Percentiles rank a stretch among this genome's conserved stretches.
Evolutionary conservation across 148 eudicot species (phyloP).

Genomic region (Spergularia bocconei): DNA sequence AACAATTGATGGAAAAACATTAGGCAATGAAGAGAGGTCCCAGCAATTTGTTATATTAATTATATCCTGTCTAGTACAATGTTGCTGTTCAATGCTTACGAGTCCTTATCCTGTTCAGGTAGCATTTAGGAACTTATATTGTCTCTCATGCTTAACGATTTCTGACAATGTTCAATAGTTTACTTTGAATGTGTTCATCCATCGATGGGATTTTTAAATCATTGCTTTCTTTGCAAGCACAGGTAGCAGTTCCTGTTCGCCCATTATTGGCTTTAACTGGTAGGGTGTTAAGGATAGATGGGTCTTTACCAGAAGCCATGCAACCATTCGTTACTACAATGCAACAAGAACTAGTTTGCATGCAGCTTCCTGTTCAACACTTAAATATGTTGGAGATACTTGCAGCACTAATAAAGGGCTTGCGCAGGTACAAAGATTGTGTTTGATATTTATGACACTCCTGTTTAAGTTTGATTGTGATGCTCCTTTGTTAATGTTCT

Average conservation of each 20-base stretch:
- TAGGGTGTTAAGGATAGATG: conserved; percentile 83
- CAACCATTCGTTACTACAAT: conserved; percentile 55
- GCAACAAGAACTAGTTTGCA: conserved; percentile 80
- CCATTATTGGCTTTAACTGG: conserved; percentile 51
- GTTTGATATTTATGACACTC: neutral
- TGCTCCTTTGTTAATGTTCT: neutral
- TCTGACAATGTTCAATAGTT: neutral
- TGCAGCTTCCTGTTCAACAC: conserved; percentile 78
- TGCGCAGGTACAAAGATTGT: conserved; percentile 52
- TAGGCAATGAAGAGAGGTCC: conserved; percentile 42
- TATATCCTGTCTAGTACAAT: conserved; percentile 54
- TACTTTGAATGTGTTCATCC: neutral
- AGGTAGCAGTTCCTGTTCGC: conserved; percentile 71
- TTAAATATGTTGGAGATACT: conserved; percentile 58
- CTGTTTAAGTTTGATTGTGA: neutral
- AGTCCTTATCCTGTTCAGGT: conserved; percentile 78
- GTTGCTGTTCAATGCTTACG: conserved; percentile 70
- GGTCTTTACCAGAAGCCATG: conserved; percentile 52
- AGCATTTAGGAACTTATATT: neutral
- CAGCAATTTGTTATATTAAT: conserved; percentile 48
- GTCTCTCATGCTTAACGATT: neutral
- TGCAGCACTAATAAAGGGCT: conserved; percentile 51
- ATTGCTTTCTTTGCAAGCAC: conserved; percentile 16
- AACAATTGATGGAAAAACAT: conserved; percentile 30
- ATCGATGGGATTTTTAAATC: neutral